These are phyloP conservation scores for Aspergillus cejpii DNA, from an alignment of 2,329 filamentous ascomycete genomes.

Conservation along the genomic window DNA sequence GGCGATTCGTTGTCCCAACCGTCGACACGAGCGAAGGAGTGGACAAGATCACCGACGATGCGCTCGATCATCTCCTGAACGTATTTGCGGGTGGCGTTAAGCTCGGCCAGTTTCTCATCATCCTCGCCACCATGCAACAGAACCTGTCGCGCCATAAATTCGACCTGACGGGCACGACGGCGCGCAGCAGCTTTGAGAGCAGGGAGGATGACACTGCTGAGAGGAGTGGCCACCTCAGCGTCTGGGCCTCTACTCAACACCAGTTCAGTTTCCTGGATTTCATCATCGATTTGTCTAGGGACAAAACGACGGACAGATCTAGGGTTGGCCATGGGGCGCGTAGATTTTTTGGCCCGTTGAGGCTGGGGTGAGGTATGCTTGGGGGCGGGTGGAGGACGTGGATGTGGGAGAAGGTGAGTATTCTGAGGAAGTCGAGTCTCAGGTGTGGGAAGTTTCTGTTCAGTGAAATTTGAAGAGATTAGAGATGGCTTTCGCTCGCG, in stretches of 20 bases:
- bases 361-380: slow-evolving; percentile 50
- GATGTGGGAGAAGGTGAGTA: slow-evolving; percentile 8
- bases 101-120: slow-evolving; percentile 36
- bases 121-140: slow-evolving; percentile 50
- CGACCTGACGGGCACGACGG: slow-evolving; percentile 58
- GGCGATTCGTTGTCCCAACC: slow-evolving; percentile 76
- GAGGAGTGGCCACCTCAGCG: slow-evolving; percentile 66
- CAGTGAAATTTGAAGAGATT: slow-evolving; percentile 14
- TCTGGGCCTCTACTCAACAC: slow-evolving; percentile 16
- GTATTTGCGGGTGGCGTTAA: slow-evolving; percentile 61
- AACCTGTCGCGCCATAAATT: slow-evolving; percentile 34
- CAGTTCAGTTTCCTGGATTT: slow-evolving; percentile 7
- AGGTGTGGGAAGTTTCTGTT: slow-evolving; percentile 5
- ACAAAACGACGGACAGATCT: neutral
- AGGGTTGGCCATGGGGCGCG: slow-evolving; percentile 6
- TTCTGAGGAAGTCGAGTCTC: slow-evolving; percentile 11
- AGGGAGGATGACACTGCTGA: slow-evolving; percentile 86
- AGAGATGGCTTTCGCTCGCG: slow-evolving; percentile 22
- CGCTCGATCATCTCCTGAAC: slow-evolving; percentile 77
- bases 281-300: slow-evolving; percentile 7
- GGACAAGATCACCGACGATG: slow-evolving; percentile 73
- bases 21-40: slow-evolving; percentile 85
- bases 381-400: slow-evolving; percentile 42
- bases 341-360: slow-evolving; percentile 9
- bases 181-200: slow-evolving; percentile 86